phyloP scores from a whole-genome alignment of 345 rosid species.

The Citropsis articulata region DNA sequence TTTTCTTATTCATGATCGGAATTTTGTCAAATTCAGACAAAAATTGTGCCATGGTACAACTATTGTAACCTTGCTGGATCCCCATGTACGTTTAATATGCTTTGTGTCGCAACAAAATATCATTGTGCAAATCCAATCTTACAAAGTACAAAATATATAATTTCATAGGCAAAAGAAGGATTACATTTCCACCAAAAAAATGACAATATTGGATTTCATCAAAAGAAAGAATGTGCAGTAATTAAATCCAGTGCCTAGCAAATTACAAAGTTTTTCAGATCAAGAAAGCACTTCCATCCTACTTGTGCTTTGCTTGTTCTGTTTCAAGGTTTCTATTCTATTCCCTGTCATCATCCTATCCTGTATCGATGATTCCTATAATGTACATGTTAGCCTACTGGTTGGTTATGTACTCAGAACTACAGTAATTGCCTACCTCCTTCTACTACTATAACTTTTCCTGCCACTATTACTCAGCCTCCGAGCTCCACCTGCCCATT shows the following conservation, averaged over 20 bases:
- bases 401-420: conserved; percentile 33
- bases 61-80: too few relatives aligned
- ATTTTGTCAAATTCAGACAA: too few relatives aligned
- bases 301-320: conserved; percentile 17
- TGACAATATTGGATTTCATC: conserved; percentile 20
- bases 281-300: conserved; percentile 7
- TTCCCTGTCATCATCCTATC: conserved; percentile 26
- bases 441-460: conserved; percentile 43
- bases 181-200: not conserved
- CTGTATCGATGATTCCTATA: conserved; percentile 26
- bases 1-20: too few relatives aligned
- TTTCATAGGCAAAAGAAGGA: not conserved
- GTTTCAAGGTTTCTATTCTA: conserved; percentile 22
- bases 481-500: conserved; percentile 45
- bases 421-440: conserved; percentile 44
- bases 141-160: not conserved
- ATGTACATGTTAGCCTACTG: conserved; percentile 58
- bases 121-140: too few relatives aligned
- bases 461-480: conserved; percentile 39
- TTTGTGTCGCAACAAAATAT: too few relatives aligned
- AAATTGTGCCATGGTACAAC: too few relatives aligned
- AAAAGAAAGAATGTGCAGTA: conserved; percentile 21
- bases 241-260: conserved; percentile 3
- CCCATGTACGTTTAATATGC: too few relatives aligned
- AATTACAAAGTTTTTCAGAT: conserved; percentile 27